Conservation (phyloP, 2,329 filamentous ascomycete species). For the Penicillium sp. region DNA sequence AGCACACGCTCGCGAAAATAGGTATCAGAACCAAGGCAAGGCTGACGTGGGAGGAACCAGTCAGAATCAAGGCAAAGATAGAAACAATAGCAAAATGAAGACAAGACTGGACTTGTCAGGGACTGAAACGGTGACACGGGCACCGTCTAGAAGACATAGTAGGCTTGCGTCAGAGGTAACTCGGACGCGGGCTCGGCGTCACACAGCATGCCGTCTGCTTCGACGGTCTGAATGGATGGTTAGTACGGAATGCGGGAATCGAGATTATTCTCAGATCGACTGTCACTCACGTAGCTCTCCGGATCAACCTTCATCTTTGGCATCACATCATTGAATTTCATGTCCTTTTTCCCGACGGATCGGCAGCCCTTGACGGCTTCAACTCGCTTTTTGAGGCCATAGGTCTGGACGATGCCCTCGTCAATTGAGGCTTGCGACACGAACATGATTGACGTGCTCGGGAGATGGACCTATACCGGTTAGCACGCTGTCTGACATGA, state of each 20-base stretch:
- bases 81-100: too few relatives aligned
- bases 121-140: neutral
- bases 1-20: slow-evolving; percentile 13
- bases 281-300: slow-evolving; percentile 63
- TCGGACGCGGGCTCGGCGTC: slow-evolving; percentile 63
- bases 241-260: neutral
- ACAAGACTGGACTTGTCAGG: neutral
- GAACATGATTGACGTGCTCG: slow-evolving; percentile 69
- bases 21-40: slow-evolving; percentile 16
- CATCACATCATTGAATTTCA: slow-evolving; percentile 80
- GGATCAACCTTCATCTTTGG: slow-evolving; percentile 88
- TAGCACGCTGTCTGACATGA: neutral
- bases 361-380: slow-evolving; percentile 74
- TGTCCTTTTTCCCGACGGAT: slow-evolving; percentile 71
- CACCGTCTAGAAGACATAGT: slow-evolving; percentile 61
- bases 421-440: slow-evolving; percentile 68
- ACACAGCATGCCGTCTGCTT: slow-evolving; percentile 73
- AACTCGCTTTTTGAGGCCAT: slow-evolving; percentile 71
- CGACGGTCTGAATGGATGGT: slow-evolving; percentile 52
- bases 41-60: slow-evolving; percentile 2
- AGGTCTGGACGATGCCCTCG: slow-evolving; percentile 61
- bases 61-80: slow-evolving; percentile 1
- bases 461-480: slow-evolving; percentile 53
- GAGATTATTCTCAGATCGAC: too few relatives aligned
- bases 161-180: slow-evolving; percentile 71